Evolutionary conservation across 306 rosid species (phyloP), one percentile per base, ranked within the genome.

Genomic region (Lathyrus sativus): DNA sequence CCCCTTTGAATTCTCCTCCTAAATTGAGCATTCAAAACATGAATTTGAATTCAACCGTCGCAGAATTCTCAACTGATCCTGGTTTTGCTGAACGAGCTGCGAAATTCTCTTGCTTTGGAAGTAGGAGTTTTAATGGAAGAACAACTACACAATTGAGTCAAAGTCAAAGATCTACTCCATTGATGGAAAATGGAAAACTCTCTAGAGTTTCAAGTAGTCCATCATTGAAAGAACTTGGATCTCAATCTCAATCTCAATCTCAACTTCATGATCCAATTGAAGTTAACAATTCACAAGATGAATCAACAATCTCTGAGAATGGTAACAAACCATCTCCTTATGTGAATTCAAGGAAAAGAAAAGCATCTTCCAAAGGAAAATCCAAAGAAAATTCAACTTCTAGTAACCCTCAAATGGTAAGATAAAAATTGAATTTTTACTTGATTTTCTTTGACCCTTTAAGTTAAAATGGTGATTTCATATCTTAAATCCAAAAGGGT

Each of bases 31-130:
- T 53, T 12, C n/a, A 75, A 46, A 17, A 87, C 70, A 56, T 83
- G 83, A 76, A 80, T 29, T 54, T 87, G 85, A 89, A 80, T 78
- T 86, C 98, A 19, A 80, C 62, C 50, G 87, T 89, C 22, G 90
- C 85, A 0, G 88, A 84, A 29, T 87, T 92, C 80, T 84, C 96
- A 0, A 70, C 89, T 19, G 97, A 93, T 74, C 99, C 96, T 33
- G 99, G 97, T 38, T 93, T 93, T 61, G 99, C 91, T 0, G 99
- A 82, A 70, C 80, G 99, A 19, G 99, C 98, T 8, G 97, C 97
- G 1, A 87, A 86, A 75, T 85, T 93, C 72, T 90, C 99, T 31
- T 89, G 96, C 78, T 90, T 93, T 57, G 99, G 99, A 4, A 93
- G 96, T 65, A 78, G 87, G 72, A 93, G 95, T 67, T 88, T 88